phyloP scores from a whole-genome alignment of 2,329 filamentous ascomycete genomes.

The Dactylellina drechsleri region DNA sequence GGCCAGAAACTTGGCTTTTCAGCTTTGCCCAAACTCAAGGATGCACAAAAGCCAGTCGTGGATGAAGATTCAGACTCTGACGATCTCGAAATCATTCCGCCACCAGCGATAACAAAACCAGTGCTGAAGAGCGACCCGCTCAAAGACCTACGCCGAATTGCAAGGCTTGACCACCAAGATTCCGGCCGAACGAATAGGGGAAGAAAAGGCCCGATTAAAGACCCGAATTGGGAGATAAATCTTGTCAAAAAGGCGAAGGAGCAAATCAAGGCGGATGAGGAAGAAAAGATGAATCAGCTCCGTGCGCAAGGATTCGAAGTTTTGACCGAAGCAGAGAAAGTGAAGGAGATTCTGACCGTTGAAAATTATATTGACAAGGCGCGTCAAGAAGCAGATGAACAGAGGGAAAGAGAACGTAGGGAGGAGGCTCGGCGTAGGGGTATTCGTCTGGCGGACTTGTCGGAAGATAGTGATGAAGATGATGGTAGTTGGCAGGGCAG shows the following conservation, averaged over 20 bases:
- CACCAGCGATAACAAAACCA: conserved; percentile 53
- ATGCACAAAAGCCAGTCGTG: conserved; percentile 7
- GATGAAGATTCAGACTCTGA: conserved; percentile 42
- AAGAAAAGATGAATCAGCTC: conserved; percentile 79
- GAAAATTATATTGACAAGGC: conserved; percentile 90
- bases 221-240: conserved; percentile 73
- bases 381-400: conserved; percentile 78
- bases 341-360: conserved; percentile 81
- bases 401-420: conserved; percentile 74
- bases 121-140: conserved; percentile 38
- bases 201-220: conserved; percentile 70
- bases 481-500: conserved; percentile 58
- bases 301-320: conserved; percentile 81
- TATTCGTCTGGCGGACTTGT: conserved; percentile 65
- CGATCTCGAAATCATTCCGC: conserved; percentile 61
- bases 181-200: conserved; percentile 61
- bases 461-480: conserved; percentile 65
- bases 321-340: conserved; percentile 85
- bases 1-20: conserved; percentile 36
- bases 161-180: conserved; percentile 15
- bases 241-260: conserved; percentile 78
- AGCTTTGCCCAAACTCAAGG: conserved; percentile 23
- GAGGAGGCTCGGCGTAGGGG: conserved; percentile 65
- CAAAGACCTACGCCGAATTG: conserved; percentile 29
- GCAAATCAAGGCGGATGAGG: conserved; percentile 81